These are phyloP conservation scores for Penicillium sclerotiorum DNA, from an alignment of 2,329 filamentous ascomycete genomes.

Conservation along the genomic window DNA sequence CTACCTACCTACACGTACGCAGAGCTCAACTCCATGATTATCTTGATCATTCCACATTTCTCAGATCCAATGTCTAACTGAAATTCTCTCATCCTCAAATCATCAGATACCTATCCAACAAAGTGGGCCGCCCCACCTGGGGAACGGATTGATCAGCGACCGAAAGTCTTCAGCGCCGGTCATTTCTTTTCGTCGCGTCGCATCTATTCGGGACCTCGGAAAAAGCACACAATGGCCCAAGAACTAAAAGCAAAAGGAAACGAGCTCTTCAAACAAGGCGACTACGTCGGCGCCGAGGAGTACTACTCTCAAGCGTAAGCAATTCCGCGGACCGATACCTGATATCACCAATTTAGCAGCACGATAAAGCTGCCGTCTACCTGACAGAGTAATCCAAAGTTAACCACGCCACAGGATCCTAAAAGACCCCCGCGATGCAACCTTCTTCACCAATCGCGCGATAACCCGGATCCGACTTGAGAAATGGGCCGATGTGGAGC, in stretches of 20 bases:
- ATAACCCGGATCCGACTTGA: slow-evolving; percentile 76
- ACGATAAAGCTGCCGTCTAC: too few relatives aligned
- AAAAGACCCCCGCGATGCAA: slow-evolving; percentile 73
- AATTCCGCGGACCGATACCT: too few relatives aligned
- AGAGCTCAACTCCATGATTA: not conserved
- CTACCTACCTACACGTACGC: too few relatives aligned
- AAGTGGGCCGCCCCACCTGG: slow-evolving; percentile 24
- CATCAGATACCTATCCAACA: slow-evolving; percentile 8
- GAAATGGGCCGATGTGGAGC: slow-evolving; percentile 72
- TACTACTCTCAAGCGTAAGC: slow-evolving; percentile 50
- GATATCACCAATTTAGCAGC: too few relatives aligned
- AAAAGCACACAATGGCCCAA: slow-evolving; percentile 32
- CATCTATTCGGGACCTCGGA: not conserved
- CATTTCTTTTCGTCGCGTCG: not conserved
- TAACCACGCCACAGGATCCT: slow-evolving; percentile 61
- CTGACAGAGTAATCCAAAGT: too few relatives aligned
- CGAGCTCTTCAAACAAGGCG: slow-evolving; percentile 48
- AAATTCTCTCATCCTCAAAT: slow-evolving; percentile 2
- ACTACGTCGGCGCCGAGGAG: slow-evolving; percentile 50
- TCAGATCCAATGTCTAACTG: not conserved
- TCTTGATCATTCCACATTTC: not conserved
- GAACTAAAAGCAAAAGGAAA: slow-evolving; percentile 50
- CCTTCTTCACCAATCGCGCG: slow-evolving; percentile 87
- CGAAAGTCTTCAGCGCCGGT: not conserved
- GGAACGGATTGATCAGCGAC: slow-evolving; percentile 23